Evolutionary conservation across 164 flowering plant species (phyloP), one percentile per base, ranked within the genome.

Genomic region (Tinospora cordifolia): DNA sequence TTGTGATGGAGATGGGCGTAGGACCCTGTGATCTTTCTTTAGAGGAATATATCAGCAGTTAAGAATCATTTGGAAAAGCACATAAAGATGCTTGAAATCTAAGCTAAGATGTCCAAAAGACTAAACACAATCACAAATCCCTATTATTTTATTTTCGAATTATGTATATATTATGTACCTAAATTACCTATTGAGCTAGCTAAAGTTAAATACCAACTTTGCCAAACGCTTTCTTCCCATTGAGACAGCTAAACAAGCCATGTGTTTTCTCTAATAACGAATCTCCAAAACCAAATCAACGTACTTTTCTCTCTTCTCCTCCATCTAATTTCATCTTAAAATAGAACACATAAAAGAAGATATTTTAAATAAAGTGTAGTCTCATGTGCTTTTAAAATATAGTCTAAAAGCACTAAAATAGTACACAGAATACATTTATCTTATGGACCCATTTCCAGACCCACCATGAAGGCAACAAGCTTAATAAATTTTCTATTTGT

Each of bases 51-150:
- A 84, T 86, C 82, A 83, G 77, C 78, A 76, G 80, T 72, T 22
- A 10, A 68, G 84, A 84, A 82, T 81, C 76, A 81, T 75, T 81
- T 75, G n/a, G 66, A 19, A 38, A 22, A 75, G 79, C 79, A 81
- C 71, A 74, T 65, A 77, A 74, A 79, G 84, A 86, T 83, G 89
- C 89, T 84, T 86, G 73, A 82, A 75, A 76, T 79, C 82, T 84
- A 84, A 86, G 89, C 89, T 81, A 83, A 74, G 84, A 78, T 75
- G 74, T 41, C 75, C 81, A 69, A 68, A 71, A 74, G 64, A 51
- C 72, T 72, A 75, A 76, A 75, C 3, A 80, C 69, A 68, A 34
- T 75, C 71, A 66, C 26, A 60, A 15, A 34, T 19, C 36, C 6
- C 9, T 39, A 8, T 54, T 27, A 39, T 62, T 8, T 47, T 60